A percentile compares a stretch with the other conserved stretches of the same genome.
phyloP scores from a whole-genome alignment of 2,329 filamentous ascomycete species.

The Xylariaceae sp. region DNA sequence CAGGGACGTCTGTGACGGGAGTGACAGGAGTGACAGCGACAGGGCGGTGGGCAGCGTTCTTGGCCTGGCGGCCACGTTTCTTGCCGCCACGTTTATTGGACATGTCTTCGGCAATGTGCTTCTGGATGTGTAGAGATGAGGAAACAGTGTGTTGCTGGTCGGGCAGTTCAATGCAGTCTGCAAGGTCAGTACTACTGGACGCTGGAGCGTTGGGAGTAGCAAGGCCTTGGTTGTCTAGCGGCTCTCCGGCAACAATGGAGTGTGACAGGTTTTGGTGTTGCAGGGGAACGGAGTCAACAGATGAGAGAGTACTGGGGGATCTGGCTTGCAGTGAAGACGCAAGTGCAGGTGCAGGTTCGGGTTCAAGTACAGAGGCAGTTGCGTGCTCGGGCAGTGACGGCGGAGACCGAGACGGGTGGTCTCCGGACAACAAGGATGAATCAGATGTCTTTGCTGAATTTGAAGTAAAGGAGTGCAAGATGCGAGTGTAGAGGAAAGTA shows the following conservation, averaged over 20 bases:
- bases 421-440: slow-evolving; percentile 7
- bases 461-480: slow-evolving; percentile 24
- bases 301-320: not conserved
- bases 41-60: slow-evolving; percentile 12
- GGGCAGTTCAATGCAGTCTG: slow-evolving; percentile 1
- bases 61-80: slow-evolving; percentile 25
- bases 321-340: not conserved
- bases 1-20: slow-evolving; percentile 3
- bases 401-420: slow-evolving; percentile 8
- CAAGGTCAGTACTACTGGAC: not conserved
- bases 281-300: slow-evolving; percentile 2
- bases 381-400: not conserved
- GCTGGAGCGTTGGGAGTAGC: not conserved
- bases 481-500: slow-evolving; percentile 29
- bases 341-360: not conserved
- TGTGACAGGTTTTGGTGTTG: slow-evolving; percentile 9
- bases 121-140: slow-evolving; percentile 10
- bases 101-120: slow-evolving; percentile 20
- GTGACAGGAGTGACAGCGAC: slow-evolving; percentile 6
- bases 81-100: slow-evolving; percentile 30
- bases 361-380: slow-evolving; percentile 1
- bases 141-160: slow-evolving; percentile 16
- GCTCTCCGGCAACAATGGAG: slow-evolving; percentile 3
- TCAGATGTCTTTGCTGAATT: slow-evolving; percentile 15
- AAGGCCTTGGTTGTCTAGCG: not conserved